These are phyloP conservation scores for Cladophialophora psammophila DNA, from an alignment of 2,329 filamentous ascomycete species.

Conservation along the genomic window DNA sequence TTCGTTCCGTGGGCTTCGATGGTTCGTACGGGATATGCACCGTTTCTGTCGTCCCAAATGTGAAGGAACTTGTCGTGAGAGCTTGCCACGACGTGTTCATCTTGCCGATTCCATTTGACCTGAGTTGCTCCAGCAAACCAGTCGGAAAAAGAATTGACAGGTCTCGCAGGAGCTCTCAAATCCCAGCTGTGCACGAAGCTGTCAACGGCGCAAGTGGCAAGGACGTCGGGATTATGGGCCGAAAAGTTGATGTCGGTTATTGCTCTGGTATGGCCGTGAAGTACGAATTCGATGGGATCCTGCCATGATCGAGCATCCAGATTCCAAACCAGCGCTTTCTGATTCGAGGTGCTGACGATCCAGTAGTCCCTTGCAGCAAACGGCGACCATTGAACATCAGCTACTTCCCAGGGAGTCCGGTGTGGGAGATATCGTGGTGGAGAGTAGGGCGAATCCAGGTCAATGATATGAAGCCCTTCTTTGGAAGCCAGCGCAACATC, in stretches of 20 bases:
- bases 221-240: constrained; percentile 85
- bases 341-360: constrained; percentile 93
- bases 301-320: constrained; percentile 73
- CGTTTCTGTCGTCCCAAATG: constrained; percentile 87
- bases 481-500: constrained; percentile 90
- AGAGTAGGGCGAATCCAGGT: constrained; percentile 87
- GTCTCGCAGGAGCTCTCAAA: constrained; percentile 74
- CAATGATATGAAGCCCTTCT: constrained; percentile 88
- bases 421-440: constrained; percentile 85
- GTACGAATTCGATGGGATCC: constrained; percentile 85
- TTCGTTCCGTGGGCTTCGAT: constrained; percentile 90
- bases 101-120: constrained; percentile 91
- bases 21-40: constrained; percentile 78
- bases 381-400: constrained; percentile 96
- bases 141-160: constrained; percentile 83
- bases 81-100: constrained; percentile 85
- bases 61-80: constrained; percentile 87
- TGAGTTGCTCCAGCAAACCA: constrained; percentile 94
- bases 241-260: constrained; percentile 98
- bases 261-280: constrained; percentile 83
- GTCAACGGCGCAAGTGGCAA: constrained; percentile 91
- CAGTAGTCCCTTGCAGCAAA: constrained; percentile 89
- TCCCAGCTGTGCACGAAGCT: constrained; percentile 95
- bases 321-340: constrained; percentile 94
- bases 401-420: constrained; percentile 90